These are phyloP conservation scores for Cyberlindnera meyerae DNA, from an alignment of 805 yeast species.

Conservation along the genomic window DNA sequence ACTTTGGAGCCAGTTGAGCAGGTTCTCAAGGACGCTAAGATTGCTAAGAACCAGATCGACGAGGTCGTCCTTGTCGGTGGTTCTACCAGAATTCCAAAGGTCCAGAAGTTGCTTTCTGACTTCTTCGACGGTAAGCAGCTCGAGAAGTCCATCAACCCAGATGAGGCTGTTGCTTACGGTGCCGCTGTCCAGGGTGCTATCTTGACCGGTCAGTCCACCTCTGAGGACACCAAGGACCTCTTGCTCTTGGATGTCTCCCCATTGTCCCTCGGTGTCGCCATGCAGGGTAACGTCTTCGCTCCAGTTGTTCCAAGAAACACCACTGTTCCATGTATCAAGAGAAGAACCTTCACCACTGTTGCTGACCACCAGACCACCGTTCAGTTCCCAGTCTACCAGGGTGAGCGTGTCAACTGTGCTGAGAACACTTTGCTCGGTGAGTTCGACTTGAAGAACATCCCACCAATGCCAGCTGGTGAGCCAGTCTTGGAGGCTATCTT, in stretches of 20 bases:
- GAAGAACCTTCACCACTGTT: constrained; percentile 98
- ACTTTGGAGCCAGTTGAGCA: constrained; percentile 93
- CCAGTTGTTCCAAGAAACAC: constrained; percentile 99
- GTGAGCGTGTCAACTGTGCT: constrained; percentile 98
- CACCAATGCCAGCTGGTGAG: constrained; percentile 98
- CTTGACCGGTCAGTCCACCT: constrained; percentile 86
- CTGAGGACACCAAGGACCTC: constrained; percentile 91
- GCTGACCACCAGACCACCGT: constrained; percentile 99
- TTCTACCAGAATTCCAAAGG: constrained; percentile 98
- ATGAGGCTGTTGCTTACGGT: constrained; percentile 99
- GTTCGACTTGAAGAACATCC: constrained; percentile 96
- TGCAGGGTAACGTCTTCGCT: constrained; percentile 99
- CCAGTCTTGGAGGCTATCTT: constrained; percentile 99
- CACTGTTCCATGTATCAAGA: constrained; percentile 98
- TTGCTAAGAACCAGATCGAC: constrained; percentile 78
- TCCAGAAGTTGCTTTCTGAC: constrained; percentile 89
- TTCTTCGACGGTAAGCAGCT: constrained; percentile 96
- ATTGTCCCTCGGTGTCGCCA: constrained; percentile 98
- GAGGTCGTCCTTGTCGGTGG: constrained; percentile 98
- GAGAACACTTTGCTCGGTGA: constrained; percentile 98
- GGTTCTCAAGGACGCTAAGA: constrained; percentile 88
- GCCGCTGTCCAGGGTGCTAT: constrained; percentile 99
- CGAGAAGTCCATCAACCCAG: constrained; percentile 96
- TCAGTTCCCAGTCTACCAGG: constrained; percentile 98
- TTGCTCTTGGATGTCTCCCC: constrained; percentile 97